These are phyloP conservation scores for Achaetomiella virescens DNA, from an alignment of 495 filamentous ascomycete genomes.

Conservation along the genomic window DNA sequence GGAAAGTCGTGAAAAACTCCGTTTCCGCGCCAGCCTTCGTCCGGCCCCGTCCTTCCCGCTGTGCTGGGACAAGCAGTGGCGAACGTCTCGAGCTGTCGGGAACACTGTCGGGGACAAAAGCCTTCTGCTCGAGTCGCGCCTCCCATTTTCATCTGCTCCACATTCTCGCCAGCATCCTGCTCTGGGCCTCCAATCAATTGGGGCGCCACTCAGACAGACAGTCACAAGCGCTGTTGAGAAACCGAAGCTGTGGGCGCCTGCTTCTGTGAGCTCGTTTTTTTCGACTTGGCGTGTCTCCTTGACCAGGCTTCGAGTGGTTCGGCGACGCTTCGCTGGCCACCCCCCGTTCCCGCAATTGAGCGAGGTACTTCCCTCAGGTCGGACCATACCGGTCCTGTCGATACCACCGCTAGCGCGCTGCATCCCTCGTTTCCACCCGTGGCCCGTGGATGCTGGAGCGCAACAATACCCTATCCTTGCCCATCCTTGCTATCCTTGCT, in stretches of 20 bases:
- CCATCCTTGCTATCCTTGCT: slow-evolving; percentile 14
- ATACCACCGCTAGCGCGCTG: slow-evolving; percentile 31
- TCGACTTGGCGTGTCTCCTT: slow-evolving; percentile 1
- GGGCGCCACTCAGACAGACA: no score
- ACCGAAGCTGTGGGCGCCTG: slow-evolving; percentile 17
- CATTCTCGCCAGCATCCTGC: no score
- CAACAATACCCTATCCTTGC: slow-evolving; percentile 10
- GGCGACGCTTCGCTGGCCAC: background rate
- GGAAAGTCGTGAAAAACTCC: background rate
- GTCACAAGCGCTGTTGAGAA: slow-evolving; percentile 22
- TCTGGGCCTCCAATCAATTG: no score
- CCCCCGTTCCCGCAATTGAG: slow-evolving; percentile 25
- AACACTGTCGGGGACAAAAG: no score
- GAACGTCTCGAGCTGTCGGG: slow-evolving; percentile 4
- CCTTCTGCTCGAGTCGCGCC: no score
- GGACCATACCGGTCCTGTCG: slow-evolving; percentile 26
- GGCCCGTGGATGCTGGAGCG: slow-evolving; percentile 14
- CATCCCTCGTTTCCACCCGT: slow-evolving; percentile 29
- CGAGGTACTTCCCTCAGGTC: no score
- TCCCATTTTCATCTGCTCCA: no score
- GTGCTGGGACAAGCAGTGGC: slow-evolving; percentile 16
- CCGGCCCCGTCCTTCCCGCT: slow-evolving; percentile 2
- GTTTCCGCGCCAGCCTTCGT: background rate
- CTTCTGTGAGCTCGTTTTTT: slow-evolving; percentile 6
- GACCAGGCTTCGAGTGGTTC: background rate